Conservation (phyloP, 176 grass and related monocot species). For the Oryza longistaminata region DNA sequence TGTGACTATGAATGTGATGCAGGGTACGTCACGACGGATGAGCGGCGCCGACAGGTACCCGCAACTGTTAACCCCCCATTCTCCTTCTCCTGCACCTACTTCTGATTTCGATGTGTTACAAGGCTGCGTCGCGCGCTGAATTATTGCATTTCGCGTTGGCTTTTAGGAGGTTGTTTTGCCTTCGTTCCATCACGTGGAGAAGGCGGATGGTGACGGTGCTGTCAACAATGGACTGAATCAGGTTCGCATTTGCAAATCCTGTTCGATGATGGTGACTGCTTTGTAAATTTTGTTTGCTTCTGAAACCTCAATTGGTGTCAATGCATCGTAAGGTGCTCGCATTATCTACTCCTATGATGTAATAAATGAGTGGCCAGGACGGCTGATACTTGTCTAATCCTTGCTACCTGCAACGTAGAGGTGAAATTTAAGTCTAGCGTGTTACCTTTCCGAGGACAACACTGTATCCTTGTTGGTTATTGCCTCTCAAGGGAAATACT, state of each 20-base stretch:
- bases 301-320: not conserved
- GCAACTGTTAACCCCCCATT: not conserved
- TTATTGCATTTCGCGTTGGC: conserved; percentile 11
- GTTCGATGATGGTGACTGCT: conserved; percentile 10
- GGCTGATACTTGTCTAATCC: not conserved
- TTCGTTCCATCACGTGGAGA: conserved; percentile 30
- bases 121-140: not conserved
- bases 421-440: not conserved
- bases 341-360: not conserved
- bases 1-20: not conserved
- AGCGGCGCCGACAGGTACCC: conserved; percentile 57
- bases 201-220: not conserved
- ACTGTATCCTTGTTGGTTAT: not conserved
- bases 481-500: not conserved
- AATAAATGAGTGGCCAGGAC: not conserved
- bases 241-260: conserved; percentile 32
- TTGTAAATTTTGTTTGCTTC: conserved; percentile 19
- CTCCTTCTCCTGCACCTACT: not conserved
- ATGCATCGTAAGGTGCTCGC: not conserved
- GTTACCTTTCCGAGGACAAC: not conserved
- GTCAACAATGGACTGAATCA: not conserved
- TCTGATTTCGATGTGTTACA: conserved; percentile 15
- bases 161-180: conserved; percentile 49
- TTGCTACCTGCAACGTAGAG: not conserved
- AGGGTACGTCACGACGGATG: conserved; percentile 77